phyloP scores from a whole-genome alignment of 495 filamentous ascomycete species.

The Pseudevernia furfuracea region DNA sequence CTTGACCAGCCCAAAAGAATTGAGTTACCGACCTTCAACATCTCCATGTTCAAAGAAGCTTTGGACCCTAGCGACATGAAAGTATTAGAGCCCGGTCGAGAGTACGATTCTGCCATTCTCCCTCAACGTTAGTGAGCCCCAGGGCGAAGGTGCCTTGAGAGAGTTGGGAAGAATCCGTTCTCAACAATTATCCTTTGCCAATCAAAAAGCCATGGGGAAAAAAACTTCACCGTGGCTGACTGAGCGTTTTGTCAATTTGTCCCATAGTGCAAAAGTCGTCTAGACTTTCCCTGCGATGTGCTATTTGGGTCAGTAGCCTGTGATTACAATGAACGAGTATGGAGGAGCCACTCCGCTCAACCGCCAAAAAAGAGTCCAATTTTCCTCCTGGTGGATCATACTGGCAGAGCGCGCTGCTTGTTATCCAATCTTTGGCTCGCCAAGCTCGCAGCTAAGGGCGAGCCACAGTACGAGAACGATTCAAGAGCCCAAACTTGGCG shows the following conservation, averaged over 20 bases:
- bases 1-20: neutral
- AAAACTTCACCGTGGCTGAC: neutral
- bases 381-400: conserved; percentile 4
- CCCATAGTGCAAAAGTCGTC: neutral
- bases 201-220: neutral
- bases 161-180: neutral
- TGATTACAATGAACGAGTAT: neutral
- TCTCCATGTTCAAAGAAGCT: too few relatives aligned
- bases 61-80: too few relatives aligned
- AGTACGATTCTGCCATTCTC: neutral
- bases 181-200: neutral
- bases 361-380: neutral
- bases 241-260: neutral
- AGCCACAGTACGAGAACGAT: neutral
- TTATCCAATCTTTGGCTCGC: neutral
- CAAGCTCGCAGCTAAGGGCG: neutral
- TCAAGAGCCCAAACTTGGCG: neutral
- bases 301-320: neutral
- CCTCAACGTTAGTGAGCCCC: neutral
- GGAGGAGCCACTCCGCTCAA: neutral
- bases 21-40: neutral
- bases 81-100: neutral
- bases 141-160: neutral
- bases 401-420: neutral
- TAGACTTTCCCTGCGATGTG: neutral